A percentile compares a stretch with the other conserved stretches of the same genome.
Evolutionary conservation across 345 rosid genomes (phyloP).

Genomic region (Ailanthus altissimus): DNA sequence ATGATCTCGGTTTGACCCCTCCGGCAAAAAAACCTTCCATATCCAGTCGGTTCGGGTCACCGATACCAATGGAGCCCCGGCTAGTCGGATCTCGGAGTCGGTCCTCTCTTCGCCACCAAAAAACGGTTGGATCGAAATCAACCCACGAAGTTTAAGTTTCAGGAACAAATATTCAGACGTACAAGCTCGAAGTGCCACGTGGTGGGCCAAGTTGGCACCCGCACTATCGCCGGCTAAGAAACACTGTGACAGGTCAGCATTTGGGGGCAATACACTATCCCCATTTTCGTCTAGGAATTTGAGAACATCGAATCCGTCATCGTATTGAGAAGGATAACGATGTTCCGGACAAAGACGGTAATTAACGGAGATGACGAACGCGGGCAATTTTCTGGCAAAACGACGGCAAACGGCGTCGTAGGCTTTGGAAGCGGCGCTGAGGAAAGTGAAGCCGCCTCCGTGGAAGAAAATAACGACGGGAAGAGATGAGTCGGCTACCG

Average conservation of each 20-base stretch:
- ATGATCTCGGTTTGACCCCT: conserved; percentile 61
- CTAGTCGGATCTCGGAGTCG: conserved; percentile 52
- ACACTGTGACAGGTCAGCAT: conserved; percentile 58
- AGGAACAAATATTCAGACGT: conserved; percentile 24
- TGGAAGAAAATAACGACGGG: conserved; percentile 81
- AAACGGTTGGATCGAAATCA: conserved; percentile 71
- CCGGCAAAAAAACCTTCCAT: conserved; percentile 61
- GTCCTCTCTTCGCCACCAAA: conserved; percentile 84
- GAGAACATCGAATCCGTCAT: conserved; percentile 71
- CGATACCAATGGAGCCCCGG: conserved; percentile 41
- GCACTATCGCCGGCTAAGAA: conserved; percentile 83
- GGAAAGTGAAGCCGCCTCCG: conserved; percentile 82
- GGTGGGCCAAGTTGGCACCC: conserved; percentile 78
- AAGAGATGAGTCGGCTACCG: conserved; percentile 24
- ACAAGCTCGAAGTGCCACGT: conserved; percentile 54
- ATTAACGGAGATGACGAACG: conserved; percentile 65
- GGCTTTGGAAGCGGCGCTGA: conserved; percentile 45
- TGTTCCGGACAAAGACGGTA: conserved; percentile 82
- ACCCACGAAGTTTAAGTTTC: conserved; percentile 44
- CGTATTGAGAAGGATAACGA: conserved; percentile 71
- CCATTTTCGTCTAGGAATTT: conserved; percentile 47
- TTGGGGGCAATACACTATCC: conserved; percentile 36
- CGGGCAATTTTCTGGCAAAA: conserved; percentile 53
- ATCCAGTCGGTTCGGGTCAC: conserved; percentile 49
- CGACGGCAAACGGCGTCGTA: conserved; percentile 72